Conservation (phyloP, 2,329 filamentous ascomycete species). For the Didymella exigua region DNA sequence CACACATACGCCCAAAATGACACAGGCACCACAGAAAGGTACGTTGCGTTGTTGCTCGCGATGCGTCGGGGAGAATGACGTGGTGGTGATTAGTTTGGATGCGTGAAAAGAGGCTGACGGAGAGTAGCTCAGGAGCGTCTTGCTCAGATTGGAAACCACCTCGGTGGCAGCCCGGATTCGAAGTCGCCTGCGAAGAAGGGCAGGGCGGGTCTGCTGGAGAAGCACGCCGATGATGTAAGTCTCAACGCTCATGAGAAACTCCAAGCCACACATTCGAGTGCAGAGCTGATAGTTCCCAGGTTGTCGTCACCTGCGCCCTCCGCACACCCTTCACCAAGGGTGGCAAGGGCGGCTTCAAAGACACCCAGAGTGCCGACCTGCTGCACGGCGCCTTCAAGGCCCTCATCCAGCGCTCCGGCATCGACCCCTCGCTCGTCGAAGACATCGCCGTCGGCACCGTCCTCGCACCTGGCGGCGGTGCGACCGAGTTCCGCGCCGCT, state of each 20-base stretch:
- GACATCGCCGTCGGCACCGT: slow-evolving; percentile 93
- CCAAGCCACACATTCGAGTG: neutral
- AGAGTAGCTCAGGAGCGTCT: slow-evolving; percentile 63
- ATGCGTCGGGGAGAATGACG: neutral
- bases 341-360: slow-evolving; percentile 93
- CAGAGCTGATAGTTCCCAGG: slow-evolving; percentile 37
- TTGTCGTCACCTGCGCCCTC: slow-evolving; percentile 91
- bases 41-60: neutral
- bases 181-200: slow-evolving; percentile 39
- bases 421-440: slow-evolving; percentile 86
- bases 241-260: neutral
- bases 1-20: slow-evolving; percentile 6
- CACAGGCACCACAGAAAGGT: slow-evolving; percentile 20
- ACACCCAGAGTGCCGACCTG: slow-evolving; percentile 85
- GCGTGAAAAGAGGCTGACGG: neutral
- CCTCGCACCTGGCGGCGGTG: slow-evolving; percentile 88
- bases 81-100: neutral
- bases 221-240: slow-evolving; percentile 63
- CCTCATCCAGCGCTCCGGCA: slow-evolving; percentile 81
- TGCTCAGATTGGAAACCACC: slow-evolving; percentile 63
- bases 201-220: slow-evolving; percentile 53
- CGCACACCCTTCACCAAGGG: slow-evolving; percentile 92
- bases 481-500: slow-evolving; percentile 95
- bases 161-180: slow-evolving; percentile 44
- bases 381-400: slow-evolving; percentile 82